Evolutionary conservation across 768 basidiomycete genomes (phyloP).

Genomic region (Hericium erinaceus): DNA sequence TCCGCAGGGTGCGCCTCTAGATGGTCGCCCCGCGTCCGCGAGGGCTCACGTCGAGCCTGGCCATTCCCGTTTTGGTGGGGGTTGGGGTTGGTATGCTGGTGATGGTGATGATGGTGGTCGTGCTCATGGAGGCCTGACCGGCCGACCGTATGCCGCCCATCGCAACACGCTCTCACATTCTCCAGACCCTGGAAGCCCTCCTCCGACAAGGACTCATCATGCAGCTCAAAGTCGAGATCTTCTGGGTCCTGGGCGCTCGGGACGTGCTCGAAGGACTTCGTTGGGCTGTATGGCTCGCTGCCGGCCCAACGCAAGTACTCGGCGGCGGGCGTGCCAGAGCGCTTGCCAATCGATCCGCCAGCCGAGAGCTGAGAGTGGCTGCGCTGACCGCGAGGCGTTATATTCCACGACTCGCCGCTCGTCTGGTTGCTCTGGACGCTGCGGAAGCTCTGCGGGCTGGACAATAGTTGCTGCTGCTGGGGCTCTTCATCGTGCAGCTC

Average conservation of each 20-base stretch:
- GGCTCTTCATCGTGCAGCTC: conserved; percentile 36
- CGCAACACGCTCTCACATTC: conserved; percentile 89
- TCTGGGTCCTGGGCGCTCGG: conserved; percentile 33
- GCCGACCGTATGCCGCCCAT: conserved; percentile 81
- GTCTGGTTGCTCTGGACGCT: conserved; percentile 51
- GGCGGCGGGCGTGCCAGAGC: conserved; percentile 83
- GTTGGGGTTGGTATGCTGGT: conserved; percentile 34
- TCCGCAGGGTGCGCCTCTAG: conserved; percentile 38
- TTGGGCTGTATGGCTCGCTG: conserved; percentile 71
- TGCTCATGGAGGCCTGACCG: conserved; percentile 27
- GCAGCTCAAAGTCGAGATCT: conserved; percentile 76
- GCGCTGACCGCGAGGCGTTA: conserved; percentile 68
- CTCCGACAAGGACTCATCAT: conserved; percentile 63
- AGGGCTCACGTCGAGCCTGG: conserved; percentile 18
- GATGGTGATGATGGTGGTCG: conserved; percentile 51
- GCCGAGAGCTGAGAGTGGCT: conserved; percentile 74
- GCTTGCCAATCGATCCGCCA: conserved; percentile 70
- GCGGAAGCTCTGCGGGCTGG: conserved; percentile 69
- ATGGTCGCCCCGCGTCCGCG: conserved; percentile 36
- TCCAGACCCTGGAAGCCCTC: conserved; percentile 87
- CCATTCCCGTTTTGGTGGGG: conserved; percentile 6
- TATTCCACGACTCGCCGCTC: conserved; percentile 57
- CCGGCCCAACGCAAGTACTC: conserved; percentile 81
- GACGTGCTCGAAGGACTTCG: conserved; percentile 38
- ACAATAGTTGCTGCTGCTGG: conserved; percentile 33